Evolutionary conservation across 139 green algal genomes (phyloP).

Genomic region (Tetraselmis chui): DNA sequence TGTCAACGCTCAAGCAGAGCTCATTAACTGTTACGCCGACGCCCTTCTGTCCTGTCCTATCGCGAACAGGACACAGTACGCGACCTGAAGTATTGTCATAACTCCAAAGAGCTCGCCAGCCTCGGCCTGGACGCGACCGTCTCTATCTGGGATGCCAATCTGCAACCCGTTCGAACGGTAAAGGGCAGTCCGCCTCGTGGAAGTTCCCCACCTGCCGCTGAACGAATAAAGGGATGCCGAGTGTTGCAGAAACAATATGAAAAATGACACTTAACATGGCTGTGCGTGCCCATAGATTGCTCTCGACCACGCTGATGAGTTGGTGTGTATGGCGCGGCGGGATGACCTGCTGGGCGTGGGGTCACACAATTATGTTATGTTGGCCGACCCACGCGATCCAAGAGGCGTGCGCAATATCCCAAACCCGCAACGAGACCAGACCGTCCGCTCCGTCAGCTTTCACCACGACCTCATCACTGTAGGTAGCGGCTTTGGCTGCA

Average conservation of each 20-base stretch:
- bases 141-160: conserved; percentile 25
- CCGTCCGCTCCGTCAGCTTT: conserved; percentile 46
- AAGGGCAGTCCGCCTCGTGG: background rate
- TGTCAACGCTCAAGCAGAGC: background rate
- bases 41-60: background rate
- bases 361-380: conserved; percentile 28
- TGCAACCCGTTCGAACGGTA: conserved; percentile 8
- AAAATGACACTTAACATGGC: background rate
- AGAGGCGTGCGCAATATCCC: background rate
- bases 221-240: background rate
- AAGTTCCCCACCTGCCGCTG: too few species aligned
- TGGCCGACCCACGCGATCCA: conserved; percentile 37
- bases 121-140: conserved; percentile 24
- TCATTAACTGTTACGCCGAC: background rate
- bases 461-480: conserved; percentile 43
- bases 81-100: conserved; percentile 25
- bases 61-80: conserved; percentile 29
- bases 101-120: conserved; percentile 11
- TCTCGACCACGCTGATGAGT: conserved; percentile 27
- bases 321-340: conserved; percentile 43
- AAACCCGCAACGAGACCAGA: conserved; percentile 16
- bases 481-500: conserved; percentile 39
- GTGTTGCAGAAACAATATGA: background rate
- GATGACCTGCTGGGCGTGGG: conserved; percentile 37
- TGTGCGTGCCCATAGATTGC: conserved; percentile 16